Conservation (phyloP, 345 rosid genomes). For the Chamaenerion angustifolium region DNA sequence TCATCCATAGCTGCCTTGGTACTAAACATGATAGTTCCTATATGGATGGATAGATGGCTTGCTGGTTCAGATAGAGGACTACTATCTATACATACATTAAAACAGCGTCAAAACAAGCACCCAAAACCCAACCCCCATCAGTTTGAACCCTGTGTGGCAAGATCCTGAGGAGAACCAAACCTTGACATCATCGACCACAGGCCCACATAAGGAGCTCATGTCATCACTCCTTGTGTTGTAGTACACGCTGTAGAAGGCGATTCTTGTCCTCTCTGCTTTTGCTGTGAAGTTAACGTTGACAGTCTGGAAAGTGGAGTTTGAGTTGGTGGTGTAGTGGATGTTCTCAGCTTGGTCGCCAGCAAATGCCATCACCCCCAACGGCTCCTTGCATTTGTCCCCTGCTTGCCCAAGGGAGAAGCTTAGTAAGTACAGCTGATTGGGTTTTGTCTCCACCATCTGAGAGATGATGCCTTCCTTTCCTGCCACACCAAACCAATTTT, state of each 20-base stretch:
- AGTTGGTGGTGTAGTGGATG: slow-evolving; percentile 58
- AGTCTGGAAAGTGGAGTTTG: slow-evolving; percentile 56
- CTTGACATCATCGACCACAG: slow-evolving; percentile 79
- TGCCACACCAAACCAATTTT: too few species aligned
- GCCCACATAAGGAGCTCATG: slow-evolving; percentile 95
- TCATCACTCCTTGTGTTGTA: slow-evolving; percentile 89
- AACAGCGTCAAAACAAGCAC: slow-evolving; percentile 15
- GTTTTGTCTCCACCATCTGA: slow-evolving; percentile 74
- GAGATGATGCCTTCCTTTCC: slow-evolving; percentile 98
- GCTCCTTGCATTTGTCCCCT: slow-evolving; percentile 76
- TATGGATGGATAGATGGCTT: too few species aligned
- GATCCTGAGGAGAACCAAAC: slow-evolving; percentile 57
- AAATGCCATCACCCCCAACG: slow-evolving; percentile 75
- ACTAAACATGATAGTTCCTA: too few species aligned
- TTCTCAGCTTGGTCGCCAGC: slow-evolving; percentile 89
- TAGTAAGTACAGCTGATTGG: slow-evolving; percentile 37
- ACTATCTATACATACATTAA: too few species aligned
- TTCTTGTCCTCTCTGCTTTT: slow-evolving; percentile 71
- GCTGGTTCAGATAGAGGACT: too few species aligned
- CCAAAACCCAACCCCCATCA: slow-evolving; percentile 21
- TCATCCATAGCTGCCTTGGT: neutral
- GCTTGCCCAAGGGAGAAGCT: slow-evolving; percentile 78
- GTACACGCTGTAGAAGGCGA: slow-evolving; percentile 86
- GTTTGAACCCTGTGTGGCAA: slow-evolving; percentile 10
- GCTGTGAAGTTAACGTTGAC: slow-evolving; percentile 67